These are phyloP conservation scores for Citrullus mucosospermus DNA, from an alignment of 306 rosid genomes.

Conservation along the genomic window DNA sequence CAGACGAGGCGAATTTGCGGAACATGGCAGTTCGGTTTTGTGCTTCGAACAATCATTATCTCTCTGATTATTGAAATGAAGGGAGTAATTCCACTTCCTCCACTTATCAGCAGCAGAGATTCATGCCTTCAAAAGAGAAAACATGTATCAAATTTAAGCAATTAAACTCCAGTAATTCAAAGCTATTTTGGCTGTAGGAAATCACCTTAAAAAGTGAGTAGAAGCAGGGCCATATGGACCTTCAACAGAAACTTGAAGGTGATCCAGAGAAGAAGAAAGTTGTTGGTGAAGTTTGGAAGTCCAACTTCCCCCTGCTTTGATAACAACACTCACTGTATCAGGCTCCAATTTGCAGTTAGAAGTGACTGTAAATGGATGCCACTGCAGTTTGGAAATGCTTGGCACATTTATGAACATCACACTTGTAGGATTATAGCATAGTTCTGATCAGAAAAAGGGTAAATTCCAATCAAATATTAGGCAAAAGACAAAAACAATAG, in stretches of 20 bases:
- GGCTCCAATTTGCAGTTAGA: slow-evolving; percentile 44
- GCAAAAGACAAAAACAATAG: not conserved
- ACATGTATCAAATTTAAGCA: not conserved
- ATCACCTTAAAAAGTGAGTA: slow-evolving; percentile 35
- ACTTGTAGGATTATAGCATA: slow-evolving; percentile 48
- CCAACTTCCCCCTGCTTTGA: slow-evolving; percentile 53
- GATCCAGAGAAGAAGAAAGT: slow-evolving; percentile 34
- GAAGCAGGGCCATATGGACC: slow-evolving; percentile 72
- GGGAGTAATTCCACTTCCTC: slow-evolving; percentile 63
- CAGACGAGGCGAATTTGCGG: slow-evolving; percentile 25
- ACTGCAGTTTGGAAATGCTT: slow-evolving; percentile 52
- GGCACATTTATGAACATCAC: slow-evolving; percentile 56
- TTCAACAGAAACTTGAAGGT: slow-evolving; percentile 53
- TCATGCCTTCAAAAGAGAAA: slow-evolving; percentile 22
- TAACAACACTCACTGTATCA: slow-evolving; percentile 30
- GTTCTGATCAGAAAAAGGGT: slow-evolving; percentile 19
- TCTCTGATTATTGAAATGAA: slow-evolving; percentile 57
- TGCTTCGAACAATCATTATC: slow-evolving; percentile 35
- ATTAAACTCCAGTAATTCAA: not conserved
- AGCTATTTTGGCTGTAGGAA: not conserved
- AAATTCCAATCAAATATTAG: not conserved
- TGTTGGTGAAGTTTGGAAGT: slow-evolving; percentile 30
- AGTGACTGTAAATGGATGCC: slow-evolving; percentile 76
- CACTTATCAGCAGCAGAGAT: slow-evolving; percentile 31
- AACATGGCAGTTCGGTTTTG: slow-evolving; percentile 12